Base-by-base conservation (phyloP, 2,329 filamentous ascomycete species). In the Bipolaris cookei region DNA sequence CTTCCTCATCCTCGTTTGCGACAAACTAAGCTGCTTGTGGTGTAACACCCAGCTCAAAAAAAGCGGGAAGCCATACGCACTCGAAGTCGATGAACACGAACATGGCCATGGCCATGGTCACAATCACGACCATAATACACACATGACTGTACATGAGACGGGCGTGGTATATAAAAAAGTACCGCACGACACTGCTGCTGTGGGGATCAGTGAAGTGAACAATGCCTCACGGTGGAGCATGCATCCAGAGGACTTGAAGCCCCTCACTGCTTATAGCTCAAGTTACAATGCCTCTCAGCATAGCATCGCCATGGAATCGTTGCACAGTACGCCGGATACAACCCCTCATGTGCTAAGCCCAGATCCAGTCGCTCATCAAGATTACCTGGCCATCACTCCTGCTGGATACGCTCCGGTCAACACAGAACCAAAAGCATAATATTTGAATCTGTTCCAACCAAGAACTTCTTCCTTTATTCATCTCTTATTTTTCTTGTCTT, bases 31-130 rank as follows among this genome's bases (percentile, higher is more conserved):
- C 52, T 64, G 70, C 2, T 38, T 67, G 6, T 69, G 67, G 52
- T 72, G 65, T 42, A 77, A 77, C 45, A 65, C 60, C 58, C 64
- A 63, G 3, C 60, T 75, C 11, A 60, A 65, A 32, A 69, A 68
- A 56, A 72, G 67, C 50, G 71, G 72, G 4, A 38, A 74, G 32
- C 66, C 69, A 4, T 76, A 72, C 32, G 73, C 65, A 0, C 58
- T 69, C 4, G 72, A 76, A 32, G 64, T 68, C 1, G 68, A 71
- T 6, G 63, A 74, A 25, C 69, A 72, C 41, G 64, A 69, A 37
- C 62, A 56, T 8, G 60, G 55, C 11, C 59, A 65, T 11, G 51
- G 25, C 30, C 69, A 72, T 41, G 64, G 69, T 37, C 62, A 56
- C 8, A 59, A 56, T 8, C 59, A 65, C n/a, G 51, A 52, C 14